Evolutionary conservation across 495 filamentous ascomycete species (phyloP), one percentile per base, ranked within the genome.

Genomic region (Penicillium nucicola): DNA sequence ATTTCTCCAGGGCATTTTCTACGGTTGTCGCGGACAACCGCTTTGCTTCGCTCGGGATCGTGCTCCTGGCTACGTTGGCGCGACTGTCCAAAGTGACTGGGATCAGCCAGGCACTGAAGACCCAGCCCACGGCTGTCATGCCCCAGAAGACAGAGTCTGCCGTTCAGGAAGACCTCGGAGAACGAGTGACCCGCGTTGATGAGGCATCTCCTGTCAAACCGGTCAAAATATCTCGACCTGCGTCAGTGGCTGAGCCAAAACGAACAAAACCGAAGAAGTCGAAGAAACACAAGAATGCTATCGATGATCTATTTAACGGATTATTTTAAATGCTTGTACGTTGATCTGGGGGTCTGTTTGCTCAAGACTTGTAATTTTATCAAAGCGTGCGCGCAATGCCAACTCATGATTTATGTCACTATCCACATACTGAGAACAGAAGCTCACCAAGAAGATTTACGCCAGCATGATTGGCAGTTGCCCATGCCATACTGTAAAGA

Each of bases 401-500:
- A 28, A 6, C 20, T 37, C 9, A 35, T 48, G 23, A 25, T 11
- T 28, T 36, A 46, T 50, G 23, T 28, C 40, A 40, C 12, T 42
- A 42, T 17, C 35, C 36, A 48, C 78, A 77, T 78, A 56, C 73
- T 82, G 53, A 88, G 58, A 57, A 83, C 25, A 54, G 79, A 70
- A 11, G 79, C 78, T 56, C 62, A 1, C 58, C 59, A 10, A 69
- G 38, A 32, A 75, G 12, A 46, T 89, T 90, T 35, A 92, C 76
- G 40, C 72, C 65, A 45, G 92, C 61, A 80, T 98, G 92, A 67
- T 86, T 85, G n/a, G 79, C 85, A 42, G 88, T 50, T 56, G 80
- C 82, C 95, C 95, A 99, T 15, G 84, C 90, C 70, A 95, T 84
- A 42, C 80, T 84, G 65, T 93, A 97, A 55, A 99, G 68, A 70